Evolutionary conservation across 2,329 filamentous ascomycete genomes (phyloP), one percentile per base, ranked within the genome.

Genomic region (Sclerotiophoma versabilis): DNA sequence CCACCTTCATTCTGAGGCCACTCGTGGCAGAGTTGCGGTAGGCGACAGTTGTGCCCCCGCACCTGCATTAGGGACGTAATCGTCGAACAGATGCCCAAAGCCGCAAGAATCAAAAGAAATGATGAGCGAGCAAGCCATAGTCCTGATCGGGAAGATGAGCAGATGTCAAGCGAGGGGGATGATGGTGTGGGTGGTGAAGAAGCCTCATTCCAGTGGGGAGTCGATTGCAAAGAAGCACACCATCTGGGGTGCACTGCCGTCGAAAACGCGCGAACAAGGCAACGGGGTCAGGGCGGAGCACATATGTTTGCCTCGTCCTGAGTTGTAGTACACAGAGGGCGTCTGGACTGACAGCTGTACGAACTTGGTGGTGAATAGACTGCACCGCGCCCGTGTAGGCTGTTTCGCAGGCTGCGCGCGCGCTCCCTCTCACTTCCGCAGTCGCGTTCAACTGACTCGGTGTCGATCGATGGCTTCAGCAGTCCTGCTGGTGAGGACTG

Each of bases 261-360:
- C 49, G 42, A 54, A 38, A 41, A 42, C 39, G 46, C 49, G 58
- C 46, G 46, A 37, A 44, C 57, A 52, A 62, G 60, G 67, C 59
- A 67, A 30, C 56, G 44, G 58, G 58, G 56, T 58, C 59, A 69
- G 62, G 63, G 68, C 64, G 64, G 59, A 63, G 66, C 65, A 49
- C 39, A 15, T 45, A 34, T 42, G 55, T 50, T 57, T 33, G 41
- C 55, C 57, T 59, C 62, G 62, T 59, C 58, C 57, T 62, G 41
- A 54, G 23, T 58, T 38, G 46, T 53, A 49, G 32, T 51, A 49
- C 53, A 49, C 39, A 53, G 37, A 58, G 53, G 56, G 49, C 47
- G 49, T 34, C 32, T 43, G 39, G 26, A 30, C 42, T 36, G 51
- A 36, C 33, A 29, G 42, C 23, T 41, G 45, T 33, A 22, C 38